A percentile compares a stretch with the other conserved stretches of the same genome.
phyloP scores from a whole-genome alignment of 192 early-diverging fungal genomes.

The Jimgerdemannia lactiflua region DNA sequence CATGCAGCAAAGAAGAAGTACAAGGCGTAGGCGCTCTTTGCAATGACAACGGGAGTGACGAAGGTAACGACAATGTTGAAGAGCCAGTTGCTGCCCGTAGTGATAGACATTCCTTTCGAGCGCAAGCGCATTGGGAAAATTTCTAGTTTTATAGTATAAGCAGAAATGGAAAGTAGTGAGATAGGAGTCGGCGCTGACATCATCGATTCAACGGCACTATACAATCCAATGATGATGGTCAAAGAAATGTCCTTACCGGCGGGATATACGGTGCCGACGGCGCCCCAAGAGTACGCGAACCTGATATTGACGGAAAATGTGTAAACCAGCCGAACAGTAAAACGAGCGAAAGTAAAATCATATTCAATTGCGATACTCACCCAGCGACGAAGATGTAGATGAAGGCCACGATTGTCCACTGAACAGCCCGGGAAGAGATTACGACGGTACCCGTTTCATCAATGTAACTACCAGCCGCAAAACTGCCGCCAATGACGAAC shows the following conservation, averaged over 20 bases:
- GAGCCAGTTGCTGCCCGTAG: slow-evolving; percentile 29
- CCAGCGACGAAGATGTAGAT: slow-evolving; percentile 26
- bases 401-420: slow-evolving; percentile 23
- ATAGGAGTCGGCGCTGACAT: not conserved
- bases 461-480: slow-evolving; percentile 12
- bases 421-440: slow-evolving; percentile 15
- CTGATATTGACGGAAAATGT: not conserved
- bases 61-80: slow-evolving; percentile 30
- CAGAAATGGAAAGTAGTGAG: not conserved
- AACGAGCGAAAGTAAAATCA: not conserved
- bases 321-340: not conserved
- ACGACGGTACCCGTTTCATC: slow-evolving; percentile 6
- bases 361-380: not conserved
- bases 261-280: slow-evolving; percentile 12
- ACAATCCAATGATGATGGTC: not conserved
- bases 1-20: slow-evolving; percentile 33
- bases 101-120: slow-evolving; percentile 28
- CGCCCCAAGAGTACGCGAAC: slow-evolving; percentile 19
- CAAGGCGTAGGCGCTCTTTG: slow-evolving; percentile 25
- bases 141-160: not conserved
- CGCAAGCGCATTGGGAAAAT: slow-evolving; percentile 30
- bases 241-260: slow-evolving; percentile 10
- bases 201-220: too few relatives aligned
- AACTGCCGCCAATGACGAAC: slow-evolving; percentile 54
- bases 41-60: slow-evolving; percentile 27